Conservation (phyloP, 2,329 filamentous ascomycete species). For the Tolypocladium inflatum region DNA sequence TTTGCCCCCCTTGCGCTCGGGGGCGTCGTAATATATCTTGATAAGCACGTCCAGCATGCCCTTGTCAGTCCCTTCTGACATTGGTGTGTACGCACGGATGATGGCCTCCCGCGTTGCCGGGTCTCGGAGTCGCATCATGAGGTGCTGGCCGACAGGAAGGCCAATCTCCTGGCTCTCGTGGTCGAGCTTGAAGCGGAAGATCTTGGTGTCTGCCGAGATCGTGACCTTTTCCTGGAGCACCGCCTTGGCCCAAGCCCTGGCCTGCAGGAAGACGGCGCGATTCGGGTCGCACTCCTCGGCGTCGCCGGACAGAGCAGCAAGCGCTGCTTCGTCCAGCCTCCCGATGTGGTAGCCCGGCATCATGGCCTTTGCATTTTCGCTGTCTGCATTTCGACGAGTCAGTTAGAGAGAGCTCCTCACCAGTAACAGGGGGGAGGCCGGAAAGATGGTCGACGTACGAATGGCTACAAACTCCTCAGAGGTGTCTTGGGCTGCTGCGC, state of each 20-base stretch:
- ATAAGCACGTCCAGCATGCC: slow-evolving; percentile 68
- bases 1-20: slow-evolving; percentile 53
- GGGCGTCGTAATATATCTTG: slow-evolving; percentile 66
- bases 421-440: too few species aligned
- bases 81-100: slow-evolving; percentile 80
- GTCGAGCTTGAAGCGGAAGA: slow-evolving; percentile 75
- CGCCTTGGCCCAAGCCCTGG: slow-evolving; percentile 65
- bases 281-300: slow-evolving; percentile 27
- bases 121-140: slow-evolving; percentile 74
- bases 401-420: neutral
- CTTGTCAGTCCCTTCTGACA: slow-evolving; percentile 51
- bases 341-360: slow-evolving; percentile 82
- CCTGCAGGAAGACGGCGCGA: slow-evolving; percentile 58
- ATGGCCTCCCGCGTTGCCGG: slow-evolving; percentile 61
- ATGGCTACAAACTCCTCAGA: slow-evolving; percentile 90
- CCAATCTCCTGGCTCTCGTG: slow-evolving; percentile 62
- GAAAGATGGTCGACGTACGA: slow-evolving; percentile 48
- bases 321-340: slow-evolving; percentile 53
- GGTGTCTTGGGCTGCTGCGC: slow-evolving; percentile 70
- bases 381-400: slow-evolving; percentile 45
- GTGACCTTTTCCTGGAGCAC: slow-evolving; percentile 57
- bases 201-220: slow-evolving; percentile 67
- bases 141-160: slow-evolving; percentile 74
- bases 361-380: slow-evolving; percentile 86
- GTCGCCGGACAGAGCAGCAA: slow-evolving; percentile 38